A percentile compares a stretch with the other conserved stretches of the same genome.
These are phyloP conservation scores for Trametes coccinea DNA, from an alignment of 768 basidiomycete genomes.

Conservation along the genomic window DNA sequence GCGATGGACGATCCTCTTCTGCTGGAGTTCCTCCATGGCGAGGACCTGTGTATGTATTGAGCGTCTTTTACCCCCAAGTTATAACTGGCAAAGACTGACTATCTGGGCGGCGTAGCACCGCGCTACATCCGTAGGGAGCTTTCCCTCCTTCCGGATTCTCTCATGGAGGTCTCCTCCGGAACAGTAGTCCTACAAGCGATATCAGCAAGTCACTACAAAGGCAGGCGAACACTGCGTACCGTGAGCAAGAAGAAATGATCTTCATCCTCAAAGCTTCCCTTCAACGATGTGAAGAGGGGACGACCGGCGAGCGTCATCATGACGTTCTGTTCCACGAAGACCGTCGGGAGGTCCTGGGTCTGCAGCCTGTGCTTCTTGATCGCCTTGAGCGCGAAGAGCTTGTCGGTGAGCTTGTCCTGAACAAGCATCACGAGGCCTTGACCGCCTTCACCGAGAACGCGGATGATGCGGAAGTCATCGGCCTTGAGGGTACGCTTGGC, in stretches of 20 bases:
- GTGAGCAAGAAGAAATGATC: constrained; percentile 19
- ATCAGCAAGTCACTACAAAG: neutral
- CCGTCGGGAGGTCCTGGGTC: constrained; percentile 40
- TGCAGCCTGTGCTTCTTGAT: constrained; percentile 89
- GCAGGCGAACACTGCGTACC: neutral
- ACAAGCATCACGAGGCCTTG: constrained; percentile 26
- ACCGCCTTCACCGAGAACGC: constrained; percentile 21
- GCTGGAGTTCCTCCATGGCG: constrained; percentile 5
- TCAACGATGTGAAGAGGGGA: constrained; percentile 5
- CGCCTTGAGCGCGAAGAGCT: constrained; percentile 82
- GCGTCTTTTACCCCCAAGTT: no score
- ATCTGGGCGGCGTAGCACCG: constrained; percentile 19
- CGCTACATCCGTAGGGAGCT: constrained; percentile 7
- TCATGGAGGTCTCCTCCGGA: constrained; percentile 10
- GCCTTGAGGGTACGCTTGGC: constrained; percentile 64
- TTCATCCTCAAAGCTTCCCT: constrained; percentile 20
- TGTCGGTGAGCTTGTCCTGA: constrained; percentile 13
- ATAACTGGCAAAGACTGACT: constrained; percentile 44
- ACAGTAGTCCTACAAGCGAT: constrained; percentile 9
- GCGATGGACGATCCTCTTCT: constrained; percentile 26
- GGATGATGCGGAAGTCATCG: constrained; percentile 20
- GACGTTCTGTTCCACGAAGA: constrained; percentile 18
- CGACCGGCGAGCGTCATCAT: constrained; percentile 10
- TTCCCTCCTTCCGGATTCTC: constrained; percentile 5
- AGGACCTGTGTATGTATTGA: constrained; percentile 14